Evolutionary conservation across 768 basidiomycete genomes (phyloP).

Genomic region (Boletales sp.): DNA sequence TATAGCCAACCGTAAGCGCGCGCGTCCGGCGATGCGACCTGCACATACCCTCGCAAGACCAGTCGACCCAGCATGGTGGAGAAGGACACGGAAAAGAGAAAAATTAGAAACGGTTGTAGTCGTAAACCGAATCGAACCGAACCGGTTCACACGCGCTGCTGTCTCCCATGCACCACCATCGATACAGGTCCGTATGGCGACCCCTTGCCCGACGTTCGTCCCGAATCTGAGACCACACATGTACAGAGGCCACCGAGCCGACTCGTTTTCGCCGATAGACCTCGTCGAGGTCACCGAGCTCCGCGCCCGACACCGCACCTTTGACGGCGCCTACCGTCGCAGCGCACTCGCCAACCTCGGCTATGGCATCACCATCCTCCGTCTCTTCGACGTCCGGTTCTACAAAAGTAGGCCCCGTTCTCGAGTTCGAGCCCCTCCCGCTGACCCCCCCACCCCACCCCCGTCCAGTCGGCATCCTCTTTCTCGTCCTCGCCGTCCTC

Average conservation of each 20-base stretch:
- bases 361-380: constrained; percentile 68
- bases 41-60: constrained; percentile 21
- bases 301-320: constrained; percentile 77
- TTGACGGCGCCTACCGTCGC: constrained; percentile 77
- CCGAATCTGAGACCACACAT: no score
- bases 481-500: constrained; percentile 56
- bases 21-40: no score
- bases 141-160: constrained; percentile 14
- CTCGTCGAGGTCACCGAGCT: constrained; percentile 66
- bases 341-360: constrained; percentile 73
- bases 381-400: constrained; percentile 76
- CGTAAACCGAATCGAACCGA: constrained; percentile 23
- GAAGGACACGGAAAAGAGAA: constrained; percentile 1
- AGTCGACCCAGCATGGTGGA: constrained; percentile 12
- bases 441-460: background rate
- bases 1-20: background rate
- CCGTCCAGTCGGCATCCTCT: constrained; percentile 53
- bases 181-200: constrained; percentile 24
- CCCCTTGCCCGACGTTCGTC: no score
- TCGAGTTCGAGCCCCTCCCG: no score
- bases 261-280: constrained; percentile 53
- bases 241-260: constrained; percentile 43
- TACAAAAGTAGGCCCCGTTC: constrained; percentile 61
- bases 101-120: background rate
- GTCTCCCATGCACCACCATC: constrained; percentile 11